Base-by-base conservation (phyloP, 2,329 filamentous ascomycete species). In the Colletotrichum gigasporum region DNA sequence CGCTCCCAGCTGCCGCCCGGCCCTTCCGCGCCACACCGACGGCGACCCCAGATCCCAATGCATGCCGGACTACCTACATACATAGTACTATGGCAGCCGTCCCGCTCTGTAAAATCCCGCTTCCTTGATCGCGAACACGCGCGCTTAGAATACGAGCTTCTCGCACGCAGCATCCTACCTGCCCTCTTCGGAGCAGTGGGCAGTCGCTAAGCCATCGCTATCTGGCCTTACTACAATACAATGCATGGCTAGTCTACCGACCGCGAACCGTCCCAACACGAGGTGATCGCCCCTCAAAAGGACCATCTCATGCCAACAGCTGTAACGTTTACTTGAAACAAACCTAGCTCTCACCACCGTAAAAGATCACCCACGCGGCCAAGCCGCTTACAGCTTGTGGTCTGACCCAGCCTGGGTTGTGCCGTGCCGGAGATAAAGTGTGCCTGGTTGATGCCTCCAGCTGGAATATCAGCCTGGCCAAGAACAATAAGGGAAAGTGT, bases 241-340 rank as follows among this genome's bases (percentile, higher is more conserved):
- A n/a, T n/a, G n/a, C n/a, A n/a, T n/a, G n/a, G n/a, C 16, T 16
- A 22, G 37, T 24, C 30, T 11, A 2, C 14, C 35, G 22, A 34
- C 11, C 20, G 47, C 8, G 3, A 32, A 35, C 34, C 28, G 28
- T 34, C 14, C 24, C 54, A 45, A 16, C 39, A 34, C 32, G 47
- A 56, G 30, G 14, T 56, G 20, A 6, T 48, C 48, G 18, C 24
- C n/a, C 20, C 42, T 20, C 30, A 51, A 44, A 11, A 30, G 14
- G 11, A 18, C 10, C 12, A 16, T 4, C 24, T 50, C 62, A 37
- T 55, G 56, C 48, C 34, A 42, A 22, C 39, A 37, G 39, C 28
- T 62, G 62, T 45, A 61, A 62, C 62, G 34, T 61, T 35, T 24
- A 61, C 41, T 35, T 64, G 62, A 62, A 64, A 64, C 62, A 44